These are phyloP conservation scores for Epichloe sp. DNA, from an alignment of 2,329 filamentous ascomycete genomes.

Conservation along the genomic window DNA sequence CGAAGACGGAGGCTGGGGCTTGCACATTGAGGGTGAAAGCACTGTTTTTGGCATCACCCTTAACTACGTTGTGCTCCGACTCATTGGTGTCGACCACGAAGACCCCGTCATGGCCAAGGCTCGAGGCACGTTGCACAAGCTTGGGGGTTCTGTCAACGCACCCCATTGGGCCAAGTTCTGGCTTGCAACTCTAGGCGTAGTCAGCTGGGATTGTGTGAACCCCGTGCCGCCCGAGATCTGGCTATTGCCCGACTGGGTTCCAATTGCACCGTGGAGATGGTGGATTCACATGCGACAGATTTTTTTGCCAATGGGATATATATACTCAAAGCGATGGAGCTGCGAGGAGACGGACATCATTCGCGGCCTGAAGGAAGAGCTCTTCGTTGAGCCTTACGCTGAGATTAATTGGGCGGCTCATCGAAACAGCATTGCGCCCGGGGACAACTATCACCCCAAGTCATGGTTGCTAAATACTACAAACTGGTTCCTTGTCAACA, in stretches of 20 bases:
- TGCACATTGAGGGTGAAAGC: constrained; percentile 89
- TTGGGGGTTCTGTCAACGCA: constrained; percentile 76
- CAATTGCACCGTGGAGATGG: constrained; percentile 85
- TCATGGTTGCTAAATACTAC: constrained; percentile 64
- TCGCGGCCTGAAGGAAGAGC: constrained; percentile 59
- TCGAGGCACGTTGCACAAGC: constrained; percentile 63
- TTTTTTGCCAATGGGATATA: constrained; percentile 82
- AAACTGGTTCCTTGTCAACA: constrained; percentile 65
- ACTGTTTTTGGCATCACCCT: constrained; percentile 80
- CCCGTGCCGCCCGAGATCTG: constrained; percentile 88
- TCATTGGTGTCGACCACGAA: constrained; percentile 73
- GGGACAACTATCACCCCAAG: constrained; percentile 91
- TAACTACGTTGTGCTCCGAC: constrained; percentile 72
- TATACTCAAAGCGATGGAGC: constrained; percentile 74
- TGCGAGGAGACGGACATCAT: constrained; percentile 65
- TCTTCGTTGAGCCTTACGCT: constrained; percentile 68
- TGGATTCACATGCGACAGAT: constrained; percentile 98
- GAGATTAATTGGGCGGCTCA: constrained; percentile 65
- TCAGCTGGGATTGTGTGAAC: constrained; percentile 86
- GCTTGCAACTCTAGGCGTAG: constrained; percentile 72
- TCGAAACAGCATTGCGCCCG: constrained; percentile 66
- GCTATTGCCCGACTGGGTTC: constrained; percentile 83
- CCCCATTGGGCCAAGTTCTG: constrained; percentile 98
- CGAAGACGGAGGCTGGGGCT: constrained; percentile 88
- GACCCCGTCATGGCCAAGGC: constrained; percentile 79